These are phyloP conservation scores for Quercus parvula DNA, from an alignment of 306 rosid genomes.

Conservation along the genomic window DNA sequence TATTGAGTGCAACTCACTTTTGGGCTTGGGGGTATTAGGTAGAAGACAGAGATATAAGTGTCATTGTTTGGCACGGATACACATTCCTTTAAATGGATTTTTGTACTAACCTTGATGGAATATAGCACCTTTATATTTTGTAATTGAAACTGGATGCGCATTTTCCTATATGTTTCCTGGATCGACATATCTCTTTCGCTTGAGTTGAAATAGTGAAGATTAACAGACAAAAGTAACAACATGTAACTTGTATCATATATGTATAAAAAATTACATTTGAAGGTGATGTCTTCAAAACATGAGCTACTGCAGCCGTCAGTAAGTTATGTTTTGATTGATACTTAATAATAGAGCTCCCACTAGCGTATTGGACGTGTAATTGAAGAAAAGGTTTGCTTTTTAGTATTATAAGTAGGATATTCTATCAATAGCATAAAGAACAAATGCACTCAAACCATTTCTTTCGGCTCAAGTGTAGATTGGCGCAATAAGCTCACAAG, in stretches of 20 bases:
- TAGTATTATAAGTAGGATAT: slow-evolving; percentile 22
- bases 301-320: slow-evolving; percentile 6
- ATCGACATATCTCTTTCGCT: not conserved
- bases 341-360: slow-evolving; percentile 9
- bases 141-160: not conserved
- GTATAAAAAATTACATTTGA: not conserved
- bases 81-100: slow-evolving; percentile 37
- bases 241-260: not conserved
- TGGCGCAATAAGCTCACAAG: slow-evolving; percentile 34
- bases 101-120: slow-evolving; percentile 43
- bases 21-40: slow-evolving; percentile 58
- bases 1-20: slow-evolving; percentile 75
- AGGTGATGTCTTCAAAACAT: slow-evolving; percentile 10
- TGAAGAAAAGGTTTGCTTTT: slow-evolving; percentile 30
- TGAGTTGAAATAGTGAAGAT: slow-evolving; percentile 3
- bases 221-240: slow-evolving; percentile 8
- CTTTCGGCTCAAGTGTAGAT: slow-evolving; percentile 68
- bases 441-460: slow-evolving; percentile 42
- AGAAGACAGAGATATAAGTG: slow-evolving; percentile 49
- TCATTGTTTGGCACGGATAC: slow-evolving; percentile 34
- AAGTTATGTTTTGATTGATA: not conserved
- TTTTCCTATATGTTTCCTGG: slow-evolving; percentile 6
- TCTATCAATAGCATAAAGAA: slow-evolving; percentile 40
- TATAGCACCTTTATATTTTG: slow-evolving; percentile 40
- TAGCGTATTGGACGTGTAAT: slow-evolving; percentile 27